phyloP scores from a whole-genome alignment of 2,329 filamentous ascomycete genomes.

The Penicillium sp. region DNA sequence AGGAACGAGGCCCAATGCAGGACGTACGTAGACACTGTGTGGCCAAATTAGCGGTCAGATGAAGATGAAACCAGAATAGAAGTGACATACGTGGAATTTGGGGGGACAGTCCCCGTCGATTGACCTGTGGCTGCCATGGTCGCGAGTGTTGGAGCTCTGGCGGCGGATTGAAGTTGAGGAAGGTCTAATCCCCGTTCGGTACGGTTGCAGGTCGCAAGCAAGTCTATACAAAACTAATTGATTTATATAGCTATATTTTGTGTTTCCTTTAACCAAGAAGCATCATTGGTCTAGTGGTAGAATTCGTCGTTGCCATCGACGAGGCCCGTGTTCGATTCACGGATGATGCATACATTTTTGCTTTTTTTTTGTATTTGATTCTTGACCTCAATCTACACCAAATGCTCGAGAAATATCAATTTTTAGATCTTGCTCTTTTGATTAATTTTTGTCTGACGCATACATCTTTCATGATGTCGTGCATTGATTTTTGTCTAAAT shows the following conservation, averaged over 20 bases:
- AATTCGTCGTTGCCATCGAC: conserved; percentile 52
- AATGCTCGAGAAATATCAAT: no score
- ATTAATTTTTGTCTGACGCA: background rate
- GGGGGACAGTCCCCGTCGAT: conserved; percentile 35
- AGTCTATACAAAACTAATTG: no score
- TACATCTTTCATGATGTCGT: background rate
- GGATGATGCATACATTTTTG: conserved; percentile 45
- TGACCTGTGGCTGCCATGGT: conserved; percentile 44
- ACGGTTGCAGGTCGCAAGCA: background rate
- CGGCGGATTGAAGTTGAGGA: conserved; percentile 25
- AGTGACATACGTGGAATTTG: conserved; percentile 46
- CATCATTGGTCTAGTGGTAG: conserved; percentile 52
- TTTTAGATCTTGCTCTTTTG: background rate
- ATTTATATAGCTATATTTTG: background rate
- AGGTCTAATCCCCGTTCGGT: conserved; percentile 17
- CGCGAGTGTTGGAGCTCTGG: conserved; percentile 32
- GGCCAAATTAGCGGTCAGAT: conserved; percentile 21
- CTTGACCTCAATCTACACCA: background rate
- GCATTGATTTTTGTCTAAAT: background rate
- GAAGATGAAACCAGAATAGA: background rate
- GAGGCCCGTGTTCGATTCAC: conserved; percentile 53
- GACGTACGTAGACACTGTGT: conserved; percentile 47
- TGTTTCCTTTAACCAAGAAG: conserved; percentile 21
- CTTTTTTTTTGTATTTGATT: background rate
- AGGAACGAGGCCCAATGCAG: conserved; percentile 18